A percentile compares a stretch with the other conserved stretches of the same genome.
phyloP scores from a whole-genome alignment of 345 rosid species.

The Melastoma malabathricum region DNA sequence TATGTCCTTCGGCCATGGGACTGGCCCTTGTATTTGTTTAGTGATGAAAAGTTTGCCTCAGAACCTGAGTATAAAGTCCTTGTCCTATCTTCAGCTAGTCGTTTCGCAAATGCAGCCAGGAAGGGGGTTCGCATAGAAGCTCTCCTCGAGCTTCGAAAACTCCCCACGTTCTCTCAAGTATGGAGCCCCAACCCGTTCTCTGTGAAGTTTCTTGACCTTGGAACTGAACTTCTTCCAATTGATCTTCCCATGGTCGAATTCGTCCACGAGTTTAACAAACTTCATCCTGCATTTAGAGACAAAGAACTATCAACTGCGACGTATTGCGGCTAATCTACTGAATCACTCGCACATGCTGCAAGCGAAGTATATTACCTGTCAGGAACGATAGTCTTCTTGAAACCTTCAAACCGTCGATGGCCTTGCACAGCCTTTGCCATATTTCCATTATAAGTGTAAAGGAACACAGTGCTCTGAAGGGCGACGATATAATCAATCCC shows the following conservation, averaged over 20 bases:
- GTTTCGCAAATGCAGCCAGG: constrained; percentile 81
- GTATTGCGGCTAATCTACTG: too few relatives aligned
- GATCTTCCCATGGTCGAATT: constrained; percentile 58
- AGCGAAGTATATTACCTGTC: constrained; percentile 41
- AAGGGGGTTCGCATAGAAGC: constrained; percentile 77
- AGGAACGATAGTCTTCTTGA: constrained; percentile 78
- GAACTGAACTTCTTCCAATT: constrained; percentile 84
- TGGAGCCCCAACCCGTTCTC: constrained; percentile 60
- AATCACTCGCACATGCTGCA: too few relatives aligned
- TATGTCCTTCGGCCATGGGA: too few relatives aligned
- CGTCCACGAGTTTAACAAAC: constrained; percentile 71
- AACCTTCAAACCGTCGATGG: constrained; percentile 74
- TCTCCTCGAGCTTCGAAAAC: constrained; percentile 84
- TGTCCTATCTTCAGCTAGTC: constrained; percentile 13
- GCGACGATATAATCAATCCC: constrained; percentile 87
- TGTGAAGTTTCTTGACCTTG: constrained; percentile 69
- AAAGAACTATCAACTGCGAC: too few relatives aligned
- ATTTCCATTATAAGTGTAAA: constrained; percentile 85
- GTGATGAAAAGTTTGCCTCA: too few relatives aligned
- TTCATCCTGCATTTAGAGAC: constrained; percentile 41
- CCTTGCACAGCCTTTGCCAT: constrained; percentile 99
- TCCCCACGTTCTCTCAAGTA: constrained; percentile 60
- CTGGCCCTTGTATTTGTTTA: too few relatives aligned
- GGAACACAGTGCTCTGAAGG: constrained; percentile 72
- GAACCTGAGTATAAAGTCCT: constrained; percentile 1